phyloP scores from a whole-genome alignment of 140 eudicot genomes.

The Anethum foeniculum region DNA sequence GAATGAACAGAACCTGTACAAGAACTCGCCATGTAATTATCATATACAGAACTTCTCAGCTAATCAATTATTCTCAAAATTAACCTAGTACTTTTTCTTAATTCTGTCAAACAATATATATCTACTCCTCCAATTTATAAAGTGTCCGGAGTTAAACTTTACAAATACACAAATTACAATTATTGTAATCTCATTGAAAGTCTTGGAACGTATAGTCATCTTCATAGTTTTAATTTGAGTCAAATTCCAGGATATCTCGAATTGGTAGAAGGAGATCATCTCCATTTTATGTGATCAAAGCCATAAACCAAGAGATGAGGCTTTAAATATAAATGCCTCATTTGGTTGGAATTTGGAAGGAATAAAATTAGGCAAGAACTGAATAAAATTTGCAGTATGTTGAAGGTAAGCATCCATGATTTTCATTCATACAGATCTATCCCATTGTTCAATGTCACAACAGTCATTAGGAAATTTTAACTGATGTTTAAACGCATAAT shows the following conservation, averaged over 20 bases:
- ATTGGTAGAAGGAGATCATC: neutral
- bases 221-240: neutral
- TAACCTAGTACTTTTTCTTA: neutral
- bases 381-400: too few species aligned
- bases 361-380: neutral
- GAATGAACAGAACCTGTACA: conserved; percentile 53
- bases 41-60: neutral
- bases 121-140: neutral
- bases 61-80: neutral
- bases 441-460: too few species aligned
- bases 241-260: neutral
- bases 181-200: neutral
- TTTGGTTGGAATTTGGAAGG: neutral
- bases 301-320: too few species aligned
- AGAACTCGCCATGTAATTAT: neutral
- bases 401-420: neutral
- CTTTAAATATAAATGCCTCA: too few species aligned
- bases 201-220: neutral
- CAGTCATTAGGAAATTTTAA: too few species aligned
- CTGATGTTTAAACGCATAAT: too few species aligned
- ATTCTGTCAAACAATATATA: neutral
- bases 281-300: too few species aligned
- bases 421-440: neutral
- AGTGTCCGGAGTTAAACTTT: neutral
- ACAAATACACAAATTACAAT: neutral